These are phyloP conservation scores for Komagataella ulmi DNA, from an alignment of 805 yeast genomes.

Conservation along the genomic window DNA sequence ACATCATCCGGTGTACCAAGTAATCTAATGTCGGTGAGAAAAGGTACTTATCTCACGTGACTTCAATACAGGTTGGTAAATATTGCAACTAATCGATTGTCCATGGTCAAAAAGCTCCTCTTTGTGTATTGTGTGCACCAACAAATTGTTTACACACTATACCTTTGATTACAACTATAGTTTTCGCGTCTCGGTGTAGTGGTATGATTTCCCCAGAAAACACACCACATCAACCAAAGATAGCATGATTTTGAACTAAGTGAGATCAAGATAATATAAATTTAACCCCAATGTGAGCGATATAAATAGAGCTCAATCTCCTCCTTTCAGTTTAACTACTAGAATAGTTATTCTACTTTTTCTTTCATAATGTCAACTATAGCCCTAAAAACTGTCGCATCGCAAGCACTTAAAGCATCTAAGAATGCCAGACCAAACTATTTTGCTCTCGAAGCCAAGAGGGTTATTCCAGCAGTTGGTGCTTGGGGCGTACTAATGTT, in stretches of 20 bases:
- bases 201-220: not conserved
- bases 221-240: not conserved
- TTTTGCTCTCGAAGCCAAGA: conserved; percentile 9
- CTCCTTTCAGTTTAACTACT: not conserved
- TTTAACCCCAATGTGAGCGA: not conserved
- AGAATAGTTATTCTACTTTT: too few species aligned
- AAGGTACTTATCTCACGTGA: too few species aligned
- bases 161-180: too few species aligned
- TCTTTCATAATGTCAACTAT: not conserved
- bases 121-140: too few species aligned
- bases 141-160: too few species aligned
- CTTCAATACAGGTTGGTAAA: too few species aligned
- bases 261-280: not conserved
- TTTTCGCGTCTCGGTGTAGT: not conserved
- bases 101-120: too few species aligned
- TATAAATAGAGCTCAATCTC: not conserved
- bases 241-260: not conserved
- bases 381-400: conserved; percentile 3
- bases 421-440: conserved; percentile 21
- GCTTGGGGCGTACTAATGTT: conserved; percentile 13
- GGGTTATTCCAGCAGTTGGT: conserved; percentile 13
- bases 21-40: too few species aligned
- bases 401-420: conserved; percentile 6
- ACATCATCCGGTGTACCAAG: too few species aligned
- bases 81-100: too few species aligned